Percentiles rank a stretch among this genome's conserved stretches.
phyloP scores from a whole-genome alignment of 768 basidiomycete species.

The Tephrocybe sp. region DNA sequence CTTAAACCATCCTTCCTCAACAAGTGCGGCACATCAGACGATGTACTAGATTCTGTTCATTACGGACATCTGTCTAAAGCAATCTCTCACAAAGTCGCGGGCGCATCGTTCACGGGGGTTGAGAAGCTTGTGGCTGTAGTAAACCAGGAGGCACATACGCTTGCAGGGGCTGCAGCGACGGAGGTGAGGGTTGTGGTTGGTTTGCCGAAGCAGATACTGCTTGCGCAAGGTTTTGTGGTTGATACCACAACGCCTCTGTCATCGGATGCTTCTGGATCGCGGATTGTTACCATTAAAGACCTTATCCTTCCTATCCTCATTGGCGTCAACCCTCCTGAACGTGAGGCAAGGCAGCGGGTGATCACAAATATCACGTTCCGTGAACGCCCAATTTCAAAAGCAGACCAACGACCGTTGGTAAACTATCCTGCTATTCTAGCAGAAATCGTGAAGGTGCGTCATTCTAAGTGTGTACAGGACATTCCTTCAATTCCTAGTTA shows the following conservation, averaged over 20 bases:
- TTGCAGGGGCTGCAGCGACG: conserved; percentile 32
- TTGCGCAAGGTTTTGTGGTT: conserved; percentile 41
- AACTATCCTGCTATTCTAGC: conserved; percentile 37
- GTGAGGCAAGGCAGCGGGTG: conserved; percentile 61
- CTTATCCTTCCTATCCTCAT: conserved; percentile 56
- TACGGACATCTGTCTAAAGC: conserved; percentile 61
- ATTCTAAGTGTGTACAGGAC: not conserved
- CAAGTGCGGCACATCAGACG: conserved; percentile 42
- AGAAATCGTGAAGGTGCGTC: conserved; percentile 30
- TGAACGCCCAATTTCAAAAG: conserved; percentile 21
- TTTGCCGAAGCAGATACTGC: conserved; percentile 49
- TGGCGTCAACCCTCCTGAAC: conserved; percentile 70
- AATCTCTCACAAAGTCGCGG: conserved; percentile 28
- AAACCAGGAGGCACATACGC: conserved; percentile 30
- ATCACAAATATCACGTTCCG: conserved; percentile 48
- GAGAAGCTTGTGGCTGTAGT: conserved; percentile 34
- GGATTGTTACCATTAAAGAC: conserved; percentile 40
- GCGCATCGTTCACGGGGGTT: conserved; percentile 22
- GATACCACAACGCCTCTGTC: conserved; percentile 27
- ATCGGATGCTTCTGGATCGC: not conserved
- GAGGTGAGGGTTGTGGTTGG: conserved; percentile 40
- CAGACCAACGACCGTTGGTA: conserved; percentile 20
- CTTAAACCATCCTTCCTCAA: conserved; percentile 40
- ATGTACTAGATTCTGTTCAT: conserved; percentile 57
- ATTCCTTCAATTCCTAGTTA: conserved; percentile 20